Base-by-base conservation (phyloP, 75 land plant genomes). In the Chamaecyparis obtusa region DNA sequence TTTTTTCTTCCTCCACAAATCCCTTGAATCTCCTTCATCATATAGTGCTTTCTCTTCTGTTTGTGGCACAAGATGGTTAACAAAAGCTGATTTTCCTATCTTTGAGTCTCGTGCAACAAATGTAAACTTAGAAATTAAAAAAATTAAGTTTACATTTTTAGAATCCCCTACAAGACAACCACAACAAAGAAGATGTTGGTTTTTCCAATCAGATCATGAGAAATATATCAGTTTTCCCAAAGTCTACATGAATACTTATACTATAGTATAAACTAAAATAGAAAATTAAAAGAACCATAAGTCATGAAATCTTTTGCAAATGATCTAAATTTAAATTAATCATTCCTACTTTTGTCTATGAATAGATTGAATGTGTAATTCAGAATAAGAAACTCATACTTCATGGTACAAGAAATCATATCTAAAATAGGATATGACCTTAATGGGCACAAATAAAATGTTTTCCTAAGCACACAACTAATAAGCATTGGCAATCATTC, bases 71-170 rank as follows among this genome's bases (percentile, higher is more conserved):
- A 97, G 88, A 41, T 91, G 94, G 88, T 97, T 97, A 3, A 97
- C 96, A 35, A 88, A 93, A 54, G 98, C 99, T 72, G 98, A 94
- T 88, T 95, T 94, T 55, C 92, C 90, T 13, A 95, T 97, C 57
- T 93, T 91, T 13, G 94, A 96, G 87, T 97, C 99, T 83, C 98
- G 94, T 30, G 99, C 98, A 76, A 97, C 99, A 89, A 97, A 97
- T 54, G 92, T 96, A 91, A 97, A 97, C 88, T 96, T 93, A 72
- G 99, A 98, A n/a, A 93, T 91, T 5, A 97, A 88, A 67, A 95
- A 98, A 43, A 97, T 87, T 54, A 93, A 83, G 43, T 94, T 94
- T 56, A 88, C 84, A 85, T 48, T 35, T 43, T 85, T 77, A 33
- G 90, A 48, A 30, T 30, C 84, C 75, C 75, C 94, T 92, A 90